Conservation (phyloP, 1,284 basidiomycete genomes). For the Apiotrichum siamense region DNA sequence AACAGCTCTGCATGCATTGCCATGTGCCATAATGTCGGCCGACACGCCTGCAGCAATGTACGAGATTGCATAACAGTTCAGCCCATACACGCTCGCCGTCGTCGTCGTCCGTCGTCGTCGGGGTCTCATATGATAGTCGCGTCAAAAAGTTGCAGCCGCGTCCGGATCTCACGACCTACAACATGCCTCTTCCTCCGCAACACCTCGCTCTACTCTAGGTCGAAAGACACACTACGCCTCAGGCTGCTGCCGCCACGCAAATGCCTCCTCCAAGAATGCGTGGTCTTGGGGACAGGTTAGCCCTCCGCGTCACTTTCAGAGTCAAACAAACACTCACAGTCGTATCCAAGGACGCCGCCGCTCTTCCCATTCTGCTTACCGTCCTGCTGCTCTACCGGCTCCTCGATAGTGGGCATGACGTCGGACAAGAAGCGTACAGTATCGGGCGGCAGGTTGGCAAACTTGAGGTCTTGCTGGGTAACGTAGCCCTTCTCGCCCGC, state of each 20-base stretch:
- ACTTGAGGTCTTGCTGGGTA: conserved; percentile 83
- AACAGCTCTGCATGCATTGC: too few relatives aligned
- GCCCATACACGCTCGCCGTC: too few relatives aligned
- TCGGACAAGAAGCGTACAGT: conserved; percentile 73
- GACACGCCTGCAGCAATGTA: too few relatives aligned
- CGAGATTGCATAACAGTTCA: too few relatives aligned
- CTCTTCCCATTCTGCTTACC: neutral
- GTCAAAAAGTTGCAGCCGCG: too few relatives aligned
- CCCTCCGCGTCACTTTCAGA: too few relatives aligned
- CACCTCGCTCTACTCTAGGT: neutral
- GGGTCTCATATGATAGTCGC: too few relatives aligned
- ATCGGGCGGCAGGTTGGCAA: conserved; percentile 72
- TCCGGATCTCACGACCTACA: neutral
- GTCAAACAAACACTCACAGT: conserved; percentile 36
- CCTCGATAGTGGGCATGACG: conserved; percentile 29
- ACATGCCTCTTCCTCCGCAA: neutral
- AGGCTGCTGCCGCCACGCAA: conserved; percentile 21
- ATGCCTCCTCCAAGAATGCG: conserved; percentile 36
- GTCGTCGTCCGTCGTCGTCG: too few relatives aligned
- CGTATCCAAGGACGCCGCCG: conserved; percentile 29
- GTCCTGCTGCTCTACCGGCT: conserved; percentile 3
- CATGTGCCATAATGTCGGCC: too few relatives aligned
- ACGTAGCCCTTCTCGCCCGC: conserved; percentile 82
- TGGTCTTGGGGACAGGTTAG: conserved; percentile 25
- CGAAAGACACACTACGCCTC: too few relatives aligned